Percentiles rank a stretch among this genome's conserved stretches.
These are phyloP conservation scores for Pinus albicaulis DNA, from an alignment of 75 land plant genomes.

Conservation along the genomic window DNA sequence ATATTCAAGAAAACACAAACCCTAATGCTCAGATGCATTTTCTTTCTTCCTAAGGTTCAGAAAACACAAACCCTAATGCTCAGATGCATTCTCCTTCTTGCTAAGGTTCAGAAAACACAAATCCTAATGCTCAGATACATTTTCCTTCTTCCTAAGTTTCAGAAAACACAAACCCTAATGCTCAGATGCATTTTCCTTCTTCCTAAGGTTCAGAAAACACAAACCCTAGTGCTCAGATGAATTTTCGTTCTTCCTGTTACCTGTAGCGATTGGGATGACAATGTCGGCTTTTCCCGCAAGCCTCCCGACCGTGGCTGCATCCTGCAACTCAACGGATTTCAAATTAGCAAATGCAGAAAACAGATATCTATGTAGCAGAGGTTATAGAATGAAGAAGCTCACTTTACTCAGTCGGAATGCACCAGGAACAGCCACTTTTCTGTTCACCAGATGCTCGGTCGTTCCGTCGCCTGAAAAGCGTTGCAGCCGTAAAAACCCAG, in stretches of 20 bases:
- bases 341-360: not conserved
- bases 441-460: constrained; percentile 23
- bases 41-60: too few species aligned
- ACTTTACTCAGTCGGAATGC: constrained; percentile 28
- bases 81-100: not conserved
- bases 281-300: constrained; percentile 35
- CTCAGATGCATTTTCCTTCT: too few species aligned
- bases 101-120: too few species aligned
- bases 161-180: too few species aligned
- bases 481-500: not conserved
- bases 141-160: not conserved
- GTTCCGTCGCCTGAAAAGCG: constrained; percentile 28
- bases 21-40: too few species aligned
- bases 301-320: constrained; percentile 39
- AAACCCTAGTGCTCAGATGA: too few species aligned
- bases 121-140: too few species aligned
- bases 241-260: constrained; percentile 3
- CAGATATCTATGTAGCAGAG: not conserved
- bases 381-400: not conserved
- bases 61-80: too few species aligned
- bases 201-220: too few species aligned
- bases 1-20: too few species aligned
- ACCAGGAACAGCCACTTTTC: constrained; percentile 23
- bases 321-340: constrained; percentile 10
- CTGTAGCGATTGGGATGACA: constrained; percentile 43